These are phyloP conservation scores for Tritrichomonas musculus DNA, from an alignment of 208 protist species.

Conservation along the genomic window DNA sequence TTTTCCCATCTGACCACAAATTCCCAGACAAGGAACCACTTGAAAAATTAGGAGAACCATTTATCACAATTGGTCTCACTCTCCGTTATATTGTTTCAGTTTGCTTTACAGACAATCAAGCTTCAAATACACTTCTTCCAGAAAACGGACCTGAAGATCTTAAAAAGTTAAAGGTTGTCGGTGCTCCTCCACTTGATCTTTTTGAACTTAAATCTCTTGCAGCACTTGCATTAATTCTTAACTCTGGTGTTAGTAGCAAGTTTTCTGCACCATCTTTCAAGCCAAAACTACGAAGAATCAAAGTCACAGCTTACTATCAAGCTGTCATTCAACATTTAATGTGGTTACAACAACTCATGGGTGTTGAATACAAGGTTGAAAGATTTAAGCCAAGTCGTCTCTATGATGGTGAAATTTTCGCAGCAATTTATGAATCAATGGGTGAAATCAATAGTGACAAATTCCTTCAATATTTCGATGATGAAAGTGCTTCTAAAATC, in stretches of 20 bases:
- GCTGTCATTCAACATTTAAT: background rate
- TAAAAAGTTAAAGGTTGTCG: background rate
- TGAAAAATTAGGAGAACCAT: background rate
- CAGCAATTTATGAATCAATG: background rate
- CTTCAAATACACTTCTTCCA: background rate
- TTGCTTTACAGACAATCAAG: slow-evolving; percentile 4
- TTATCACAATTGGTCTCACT: background rate
- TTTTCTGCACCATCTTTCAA: background rate
- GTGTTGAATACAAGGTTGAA: background rate
- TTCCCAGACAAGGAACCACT: background rate
- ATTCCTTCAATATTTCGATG: background rate
- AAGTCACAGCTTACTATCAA: background rate
- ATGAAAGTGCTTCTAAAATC: background rate
- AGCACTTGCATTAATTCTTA: background rate
- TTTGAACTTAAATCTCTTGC: background rate
- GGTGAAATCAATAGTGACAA: background rate
- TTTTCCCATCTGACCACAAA: background rate
- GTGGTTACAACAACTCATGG: background rate
- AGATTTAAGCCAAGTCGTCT: background rate
- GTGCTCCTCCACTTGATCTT: background rate
- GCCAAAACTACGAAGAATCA: background rate
- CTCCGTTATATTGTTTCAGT: background rate
- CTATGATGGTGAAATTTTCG: slow-evolving; percentile 19
- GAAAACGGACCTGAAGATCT: background rate
- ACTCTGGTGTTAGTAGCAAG: background rate